Conservation (phyloP, 495 filamentous ascomycete genomes). For the Pyronema omphalodes region DNA sequence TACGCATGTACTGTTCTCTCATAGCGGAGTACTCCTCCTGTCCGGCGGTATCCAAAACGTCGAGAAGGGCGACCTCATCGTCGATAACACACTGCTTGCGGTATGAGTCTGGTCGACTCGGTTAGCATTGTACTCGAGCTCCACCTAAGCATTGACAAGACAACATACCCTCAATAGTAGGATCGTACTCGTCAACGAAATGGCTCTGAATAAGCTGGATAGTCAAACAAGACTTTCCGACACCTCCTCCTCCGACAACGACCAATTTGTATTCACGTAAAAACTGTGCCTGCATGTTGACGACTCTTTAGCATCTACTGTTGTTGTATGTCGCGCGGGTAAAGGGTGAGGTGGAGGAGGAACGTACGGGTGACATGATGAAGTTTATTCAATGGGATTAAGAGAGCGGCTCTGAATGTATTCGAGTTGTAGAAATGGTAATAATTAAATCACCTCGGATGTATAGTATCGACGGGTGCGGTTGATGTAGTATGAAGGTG, state of each 20-base stretch:
- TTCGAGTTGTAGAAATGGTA: no score
- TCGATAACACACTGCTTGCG: conserved; percentile 99
- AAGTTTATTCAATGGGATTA: neutral
- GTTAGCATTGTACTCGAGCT: conserved; percentile 4
- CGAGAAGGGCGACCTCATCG: conserved; percentile 89
- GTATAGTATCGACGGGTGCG: no score
- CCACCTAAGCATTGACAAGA: neutral
- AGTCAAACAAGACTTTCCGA: conserved; percentile 97
- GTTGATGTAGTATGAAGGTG: no score
- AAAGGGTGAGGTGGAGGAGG: conserved; percentile 5
- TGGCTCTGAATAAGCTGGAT: conserved; percentile 98
- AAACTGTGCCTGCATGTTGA: conserved; percentile 40
- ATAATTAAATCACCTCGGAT: no score
- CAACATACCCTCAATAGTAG: conserved; percentile 85
- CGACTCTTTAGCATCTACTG: conserved; percentile 1
- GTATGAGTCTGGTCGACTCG: conserved; percentile 60
- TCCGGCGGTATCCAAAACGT: conserved; percentile 93
- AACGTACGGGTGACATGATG: conserved; percentile 17
- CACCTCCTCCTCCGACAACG: conserved; percentile 92
- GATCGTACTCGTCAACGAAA: conserved; percentile 98
- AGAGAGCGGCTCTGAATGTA: neutral
- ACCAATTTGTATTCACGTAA: conserved; percentile 97
- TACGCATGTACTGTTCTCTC: conserved; percentile 99
- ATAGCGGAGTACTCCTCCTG: conserved; percentile 99
- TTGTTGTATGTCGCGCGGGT: neutral